Evolutionary conservation across 2,329 filamentous ascomycete genomes (phyloP).

Genomic region (Xylariaceae sp.): DNA sequence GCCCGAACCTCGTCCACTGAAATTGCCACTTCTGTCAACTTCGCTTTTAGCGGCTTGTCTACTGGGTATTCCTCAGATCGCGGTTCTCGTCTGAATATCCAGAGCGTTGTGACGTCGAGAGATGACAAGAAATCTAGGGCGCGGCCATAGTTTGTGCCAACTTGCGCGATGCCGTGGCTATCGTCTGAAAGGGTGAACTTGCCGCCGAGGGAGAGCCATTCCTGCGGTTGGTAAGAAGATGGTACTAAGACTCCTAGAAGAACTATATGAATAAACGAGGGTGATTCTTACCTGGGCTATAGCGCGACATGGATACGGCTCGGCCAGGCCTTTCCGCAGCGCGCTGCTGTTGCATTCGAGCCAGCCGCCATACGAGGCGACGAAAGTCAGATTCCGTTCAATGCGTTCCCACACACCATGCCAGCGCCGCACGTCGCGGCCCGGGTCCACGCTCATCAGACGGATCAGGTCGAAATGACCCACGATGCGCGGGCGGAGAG

Average conservation of each 20-base stretch:
- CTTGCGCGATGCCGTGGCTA: constrained; percentile 81
- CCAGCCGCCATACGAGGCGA: constrained; percentile 70
- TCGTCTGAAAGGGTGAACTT: constrained; percentile 91
- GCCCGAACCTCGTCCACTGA: constrained; percentile 31
- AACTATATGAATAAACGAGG: constrained; percentile 9
- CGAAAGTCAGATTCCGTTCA: constrained; percentile 64
- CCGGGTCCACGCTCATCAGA: constrained; percentile 66
- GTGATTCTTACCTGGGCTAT: constrained; percentile 62
- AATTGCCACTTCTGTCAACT: constrained; percentile 41
- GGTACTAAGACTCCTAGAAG: background rate
- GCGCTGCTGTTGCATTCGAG: constrained; percentile 86
- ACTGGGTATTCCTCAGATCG: constrained; percentile 14
- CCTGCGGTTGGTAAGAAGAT: constrained; percentile 37
- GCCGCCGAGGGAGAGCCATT: constrained; percentile 67
- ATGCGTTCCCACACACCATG: constrained; percentile 67
- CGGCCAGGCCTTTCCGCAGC: constrained; percentile 79
- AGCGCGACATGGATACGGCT: constrained; percentile 78
- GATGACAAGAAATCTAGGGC: constrained; percentile 65
- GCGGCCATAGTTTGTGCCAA: constrained; percentile 75
- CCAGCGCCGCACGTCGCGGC: constrained; percentile 53
- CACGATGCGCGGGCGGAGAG: constrained; percentile 68
- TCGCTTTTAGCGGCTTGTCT: constrained; percentile 30
- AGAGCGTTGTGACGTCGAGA: constrained; percentile 59
- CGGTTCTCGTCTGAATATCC: constrained; percentile 43
- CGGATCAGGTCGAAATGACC: constrained; percentile 93